Base-by-base conservation (phyloP, 495 filamentous ascomycete species). In the Endocarpon pusillum region DNA sequence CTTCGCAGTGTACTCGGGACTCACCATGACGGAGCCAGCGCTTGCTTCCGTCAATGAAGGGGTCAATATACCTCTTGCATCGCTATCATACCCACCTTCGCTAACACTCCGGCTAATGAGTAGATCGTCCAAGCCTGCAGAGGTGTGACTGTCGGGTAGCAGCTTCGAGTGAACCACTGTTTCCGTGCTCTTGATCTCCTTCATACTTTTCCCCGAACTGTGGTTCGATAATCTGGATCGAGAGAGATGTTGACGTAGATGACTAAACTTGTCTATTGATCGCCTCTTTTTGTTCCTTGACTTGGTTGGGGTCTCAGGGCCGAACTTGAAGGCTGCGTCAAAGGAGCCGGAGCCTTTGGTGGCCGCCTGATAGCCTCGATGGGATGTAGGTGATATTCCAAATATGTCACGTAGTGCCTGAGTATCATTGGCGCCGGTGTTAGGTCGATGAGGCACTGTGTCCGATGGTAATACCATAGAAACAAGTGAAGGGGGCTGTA, bases 71-170 rank as follows among this genome's bases (percentile, higher is more conserved):
- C 32, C 54, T 29, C 56, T 55, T 2, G 61, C 61, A 44, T 65
- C 61, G 25, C 59, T 63, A 35, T 65, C 61, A 30, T 65, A 65
- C 5, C 51, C 55, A 38, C 47, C 46, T 24, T 55, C 57, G 22
- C 54, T 65, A 46, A 56, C 50, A 41, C 61, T 34, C 34, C 58
- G 59, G 36, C 53, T 50, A 17, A 48, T 49, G 16, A 52, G 19
- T 3, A 54, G 34, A 5, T 39, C 35, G 2, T 45, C 30, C 1
- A 40, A 28, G 2, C 32, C 40, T 1, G 30, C 35, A 2, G 23
- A 15, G 42, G 42, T 8, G 20, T 22, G 4, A 30, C 35, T 8
- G 34, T 28, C 2, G 19, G 33, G 15, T 31, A 31, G 11, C 42
- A 34, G 11, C 32, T 17, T 21, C 36, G 45, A 9, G 33, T 42